These are phyloP conservation scores for Aspergillus campestris DNA, from an alignment of 495 filamentous ascomycete species.

Conservation along the genomic window DNA sequence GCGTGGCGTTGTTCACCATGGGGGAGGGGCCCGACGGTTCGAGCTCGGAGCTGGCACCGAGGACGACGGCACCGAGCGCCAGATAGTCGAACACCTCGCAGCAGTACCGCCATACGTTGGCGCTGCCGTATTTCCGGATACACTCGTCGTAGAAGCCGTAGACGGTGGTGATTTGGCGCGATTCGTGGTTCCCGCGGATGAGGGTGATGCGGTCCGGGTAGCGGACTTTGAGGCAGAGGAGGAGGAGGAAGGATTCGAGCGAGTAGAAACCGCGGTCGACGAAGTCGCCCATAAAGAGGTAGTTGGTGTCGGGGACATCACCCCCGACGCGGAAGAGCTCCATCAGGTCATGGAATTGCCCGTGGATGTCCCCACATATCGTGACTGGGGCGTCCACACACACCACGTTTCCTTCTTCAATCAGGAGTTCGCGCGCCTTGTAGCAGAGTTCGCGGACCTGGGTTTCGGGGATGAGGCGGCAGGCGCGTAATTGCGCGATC, in stretches of 20 bases:
- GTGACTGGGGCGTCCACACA: constrained; percentile 94
- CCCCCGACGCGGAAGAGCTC: constrained; percentile 95
- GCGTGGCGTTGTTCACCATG: constrained; percentile 35
- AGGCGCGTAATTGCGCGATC: constrained; percentile 87
- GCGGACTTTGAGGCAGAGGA: constrained; percentile 92
- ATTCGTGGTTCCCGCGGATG: constrained; percentile 96
- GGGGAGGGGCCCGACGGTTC: constrained; percentile 31
- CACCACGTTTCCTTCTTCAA: constrained; percentile 97
- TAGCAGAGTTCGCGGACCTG: constrained; percentile 96
- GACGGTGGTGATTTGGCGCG: constrained; percentile 92
- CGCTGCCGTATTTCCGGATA: constrained; percentile 91
- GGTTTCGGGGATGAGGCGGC: constrained; percentile 89
- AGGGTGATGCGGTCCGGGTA: constrained; percentile 97
- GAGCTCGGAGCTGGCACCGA: constrained; percentile 74
- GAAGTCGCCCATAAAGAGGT: constrained; percentile 98
- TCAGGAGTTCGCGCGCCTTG: constrained; percentile 91
- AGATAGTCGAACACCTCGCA: constrained; percentile 99
- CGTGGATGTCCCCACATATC: constrained; percentile 98
- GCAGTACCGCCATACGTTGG: constrained; percentile 97
- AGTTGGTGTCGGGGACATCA: constrained; percentile 94
- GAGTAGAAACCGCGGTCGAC: constrained; percentile 98
- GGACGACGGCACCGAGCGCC: constrained; percentile 86
- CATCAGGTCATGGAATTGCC: constrained; percentile 98
- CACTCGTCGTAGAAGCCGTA: constrained; percentile 99
- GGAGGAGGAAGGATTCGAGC: constrained; percentile 88